Evolutionary conservation across 2,329 filamentous ascomycete genomes (phyloP).

Genomic region (Onygena corvina): DNA sequence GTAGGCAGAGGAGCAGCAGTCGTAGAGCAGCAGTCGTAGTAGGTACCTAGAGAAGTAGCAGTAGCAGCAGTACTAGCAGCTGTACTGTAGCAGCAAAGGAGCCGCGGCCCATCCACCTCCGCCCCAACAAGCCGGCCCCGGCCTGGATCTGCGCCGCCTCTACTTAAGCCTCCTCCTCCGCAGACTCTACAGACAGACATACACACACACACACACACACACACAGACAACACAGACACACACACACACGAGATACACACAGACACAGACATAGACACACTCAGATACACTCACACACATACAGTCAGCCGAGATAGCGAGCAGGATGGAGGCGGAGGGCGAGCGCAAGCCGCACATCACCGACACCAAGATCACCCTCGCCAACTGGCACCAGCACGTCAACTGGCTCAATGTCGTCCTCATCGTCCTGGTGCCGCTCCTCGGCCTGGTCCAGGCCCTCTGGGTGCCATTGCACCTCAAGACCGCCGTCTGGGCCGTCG

Average conservation of each 20-base stretch:
- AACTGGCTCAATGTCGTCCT: conserved; percentile 84
- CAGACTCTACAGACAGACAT: not conserved
- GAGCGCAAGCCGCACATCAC: conserved; percentile 67
- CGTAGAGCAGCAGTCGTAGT: too few species aligned
- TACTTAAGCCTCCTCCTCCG: not conserved
- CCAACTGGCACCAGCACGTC: conserved; percentile 85
- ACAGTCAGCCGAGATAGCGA: too few species aligned
- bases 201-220: too few species aligned
- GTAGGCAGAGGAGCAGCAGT: too few species aligned
- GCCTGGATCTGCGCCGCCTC: not conserved
- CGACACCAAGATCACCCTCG: conserved; percentile 64
- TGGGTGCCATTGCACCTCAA: conserved; percentile 64
- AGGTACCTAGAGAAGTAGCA: too few species aligned
- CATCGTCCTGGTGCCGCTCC: conserved; percentile 64
- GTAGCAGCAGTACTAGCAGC: too few species aligned
- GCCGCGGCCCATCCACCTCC: conserved; percentile 1
- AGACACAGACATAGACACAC: too few species aligned
- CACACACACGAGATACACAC: too few species aligned
- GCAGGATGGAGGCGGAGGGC: not conserved
- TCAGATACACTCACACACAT: too few species aligned
- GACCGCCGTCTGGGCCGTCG: conserved; percentile 60
- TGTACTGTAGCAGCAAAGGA: too few species aligned
- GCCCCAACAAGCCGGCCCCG: conserved; percentile 6
- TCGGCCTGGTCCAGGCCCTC: conserved; percentile 60
- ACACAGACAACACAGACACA: too few species aligned